Percentiles rank a stretch among this genome's conserved stretches.
Evolutionary conservation across 495 filamentous ascomycete genomes (phyloP).

Genomic region (Xylaria curta): DNA sequence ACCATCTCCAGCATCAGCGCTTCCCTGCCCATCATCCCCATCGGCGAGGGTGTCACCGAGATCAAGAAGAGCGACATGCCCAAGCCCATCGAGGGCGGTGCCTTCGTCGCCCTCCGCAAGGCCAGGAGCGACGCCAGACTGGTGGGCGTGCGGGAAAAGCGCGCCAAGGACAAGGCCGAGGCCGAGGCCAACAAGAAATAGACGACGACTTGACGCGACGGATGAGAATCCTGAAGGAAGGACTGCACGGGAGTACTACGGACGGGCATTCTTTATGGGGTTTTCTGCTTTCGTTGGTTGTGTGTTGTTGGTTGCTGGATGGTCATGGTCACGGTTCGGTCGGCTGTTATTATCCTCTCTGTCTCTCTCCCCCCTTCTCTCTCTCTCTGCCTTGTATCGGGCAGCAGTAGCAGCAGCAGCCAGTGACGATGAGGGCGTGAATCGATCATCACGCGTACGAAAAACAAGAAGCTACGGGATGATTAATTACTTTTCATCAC

Average conservation of each 20-base stretch:
- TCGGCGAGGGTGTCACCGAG: slow-evolving; percentile 69
- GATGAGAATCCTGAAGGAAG: slow-evolving; percentile 33
- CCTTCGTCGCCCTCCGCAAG: slow-evolving; percentile 83
- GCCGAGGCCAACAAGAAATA: slow-evolving; percentile 89
- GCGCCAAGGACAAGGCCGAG: slow-evolving; percentile 90
- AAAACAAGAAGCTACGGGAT: slow-evolving; percentile 26
- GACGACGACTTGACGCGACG: slow-evolving; percentile 44
- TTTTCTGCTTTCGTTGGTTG: slow-evolving; percentile 52
- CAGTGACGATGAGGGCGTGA: slow-evolving; percentile 34
- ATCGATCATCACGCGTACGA: slow-evolving; percentile 17
- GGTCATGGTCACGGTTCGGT: slow-evolving; percentile 40
- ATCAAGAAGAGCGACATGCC: slow-evolving; percentile 81
- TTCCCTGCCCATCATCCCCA: slow-evolving; percentile 74
- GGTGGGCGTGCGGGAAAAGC: slow-evolving; percentile 87
- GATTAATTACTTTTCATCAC: slow-evolving; percentile 17
- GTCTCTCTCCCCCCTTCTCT: background rate
- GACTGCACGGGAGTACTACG: slow-evolving; percentile 43
- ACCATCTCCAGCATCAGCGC: slow-evolving; percentile 63
- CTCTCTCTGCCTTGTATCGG: slow-evolving; percentile 18
- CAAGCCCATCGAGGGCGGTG: slow-evolving; percentile 75
- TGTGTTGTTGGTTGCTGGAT: slow-evolving; percentile 38
- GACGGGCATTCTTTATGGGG: slow-evolving; percentile 43
- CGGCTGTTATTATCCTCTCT: slow-evolving; percentile 25
- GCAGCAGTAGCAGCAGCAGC: slow-evolving; percentile 11
- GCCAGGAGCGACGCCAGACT: slow-evolving; percentile 84